Conservation (phyloP, 2,329 filamentous ascomycete species). For the Epichloe hybrida region DNA sequence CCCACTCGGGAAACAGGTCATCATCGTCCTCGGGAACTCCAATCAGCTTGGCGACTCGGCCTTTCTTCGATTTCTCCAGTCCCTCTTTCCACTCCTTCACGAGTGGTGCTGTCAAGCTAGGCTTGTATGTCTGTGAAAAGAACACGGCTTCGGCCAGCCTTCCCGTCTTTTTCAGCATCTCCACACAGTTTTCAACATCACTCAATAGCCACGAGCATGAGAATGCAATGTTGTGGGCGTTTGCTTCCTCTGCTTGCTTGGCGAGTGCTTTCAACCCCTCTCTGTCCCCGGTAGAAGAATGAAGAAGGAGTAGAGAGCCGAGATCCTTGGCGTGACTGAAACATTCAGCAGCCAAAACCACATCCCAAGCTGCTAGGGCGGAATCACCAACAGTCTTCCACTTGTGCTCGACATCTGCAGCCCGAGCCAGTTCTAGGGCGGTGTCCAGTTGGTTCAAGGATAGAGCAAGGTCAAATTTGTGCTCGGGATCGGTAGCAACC, state of each 20-base stretch:
- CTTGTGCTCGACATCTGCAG: slow-evolving; percentile 85
- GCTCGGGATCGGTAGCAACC: slow-evolving; percentile 86
- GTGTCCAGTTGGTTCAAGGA: slow-evolving; percentile 71
- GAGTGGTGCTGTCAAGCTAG: slow-evolving; percentile 54
- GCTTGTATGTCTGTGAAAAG: slow-evolving; percentile 92
- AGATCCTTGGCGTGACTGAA: slow-evolving; percentile 85
- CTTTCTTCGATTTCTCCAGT: slow-evolving; percentile 75
- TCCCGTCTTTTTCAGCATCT: slow-evolving; percentile 65
- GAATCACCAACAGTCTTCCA: slow-evolving; percentile 97
- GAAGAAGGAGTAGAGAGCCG: slow-evolving; percentile 74
- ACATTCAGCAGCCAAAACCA: slow-evolving; percentile 80
- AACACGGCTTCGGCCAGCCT: slow-evolving; percentile 76
- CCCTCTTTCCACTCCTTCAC: slow-evolving; percentile 70
- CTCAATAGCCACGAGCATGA: slow-evolving; percentile 78
- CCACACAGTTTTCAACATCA: slow-evolving; percentile 68
- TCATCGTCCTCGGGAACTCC: slow-evolving; percentile 71
- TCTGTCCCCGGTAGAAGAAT: slow-evolving; percentile 72
- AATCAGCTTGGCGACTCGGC: slow-evolving; percentile 69
- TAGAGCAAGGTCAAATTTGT: slow-evolving; percentile 89
- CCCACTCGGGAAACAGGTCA: slow-evolving; percentile 93
- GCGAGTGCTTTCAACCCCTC: slow-evolving; percentile 62
- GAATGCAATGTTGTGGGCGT: slow-evolving; percentile 87
- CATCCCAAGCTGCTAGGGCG: slow-evolving; percentile 74
- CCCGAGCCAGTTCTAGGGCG: slow-evolving; percentile 69
- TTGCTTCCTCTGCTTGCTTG: slow-evolving; percentile 58